A percentile compares a stretch with the other conserved stretches of the same genome.
Conservation (phyloP, 768 basidiomycete species). For the Rhodotorula toruloides region DNA sequence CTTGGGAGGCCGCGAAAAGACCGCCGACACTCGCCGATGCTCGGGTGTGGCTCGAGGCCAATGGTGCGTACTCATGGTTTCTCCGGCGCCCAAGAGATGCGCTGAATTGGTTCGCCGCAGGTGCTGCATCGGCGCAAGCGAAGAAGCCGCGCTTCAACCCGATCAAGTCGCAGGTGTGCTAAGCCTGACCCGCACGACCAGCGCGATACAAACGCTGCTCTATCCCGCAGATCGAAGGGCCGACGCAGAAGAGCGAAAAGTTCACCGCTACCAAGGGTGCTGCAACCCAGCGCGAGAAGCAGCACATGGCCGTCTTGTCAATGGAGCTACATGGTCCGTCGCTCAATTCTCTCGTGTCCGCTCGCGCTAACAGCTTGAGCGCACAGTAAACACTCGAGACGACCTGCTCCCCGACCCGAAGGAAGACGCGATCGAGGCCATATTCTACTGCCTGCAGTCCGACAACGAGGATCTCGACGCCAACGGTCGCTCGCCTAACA, state of each 20-base stretch:
- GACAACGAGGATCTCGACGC: slow-evolving; percentile 49
- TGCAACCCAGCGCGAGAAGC: slow-evolving; percentile 53
- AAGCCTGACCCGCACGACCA: not conserved
- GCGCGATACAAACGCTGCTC: not conserved
- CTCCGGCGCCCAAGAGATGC: too few relatives aligned
- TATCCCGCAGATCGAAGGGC: slow-evolving; percentile 58
- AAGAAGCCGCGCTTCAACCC: slow-evolving; percentile 18
- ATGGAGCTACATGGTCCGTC: slow-evolving; percentile 77
- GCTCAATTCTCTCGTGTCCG: not conserved
- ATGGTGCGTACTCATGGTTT: not conserved
- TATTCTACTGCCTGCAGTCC: slow-evolving; percentile 69
- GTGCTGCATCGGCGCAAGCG: not conserved
- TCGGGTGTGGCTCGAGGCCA: slow-evolving; percentile 7
- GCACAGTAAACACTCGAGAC: slow-evolving; percentile 50
- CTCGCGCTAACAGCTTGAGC: too few relatives aligned
- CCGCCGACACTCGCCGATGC: slow-evolving; percentile 21
- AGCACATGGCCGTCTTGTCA: slow-evolving; percentile 71
- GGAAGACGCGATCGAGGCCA: slow-evolving; percentile 60
- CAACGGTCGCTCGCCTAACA: slow-evolving; percentile 45
- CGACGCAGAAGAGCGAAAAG: slow-evolving; percentile 71
- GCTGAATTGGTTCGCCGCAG: too few relatives aligned
- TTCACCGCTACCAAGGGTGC: slow-evolving; percentile 52
- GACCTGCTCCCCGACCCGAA: slow-evolving; percentile 61
- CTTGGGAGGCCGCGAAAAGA: slow-evolving; percentile 31
- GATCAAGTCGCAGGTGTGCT: slow-evolving; percentile 43